A percentile compares a stretch with the other conserved stretches of the same genome.
Conservation (phyloP, 2,329 filamentous ascomycete genomes). For the Fonsecaea nubica region DNA sequence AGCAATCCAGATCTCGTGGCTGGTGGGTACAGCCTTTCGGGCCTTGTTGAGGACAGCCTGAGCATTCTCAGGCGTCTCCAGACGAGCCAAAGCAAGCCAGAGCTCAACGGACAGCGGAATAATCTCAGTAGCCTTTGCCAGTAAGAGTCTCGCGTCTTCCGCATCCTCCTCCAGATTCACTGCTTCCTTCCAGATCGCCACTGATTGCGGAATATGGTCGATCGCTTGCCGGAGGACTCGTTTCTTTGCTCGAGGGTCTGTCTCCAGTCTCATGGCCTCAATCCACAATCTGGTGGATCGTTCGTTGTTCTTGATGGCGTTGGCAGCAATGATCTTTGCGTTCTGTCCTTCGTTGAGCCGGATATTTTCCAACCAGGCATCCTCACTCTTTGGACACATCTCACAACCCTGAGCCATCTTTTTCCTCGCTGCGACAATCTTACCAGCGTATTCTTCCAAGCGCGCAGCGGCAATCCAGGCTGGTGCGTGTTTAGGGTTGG, state of each 20-base stretch:
- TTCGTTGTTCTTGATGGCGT: conserved; percentile 90
- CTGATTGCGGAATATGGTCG: conserved; percentile 91
- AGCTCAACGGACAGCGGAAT: conserved; percentile 93
- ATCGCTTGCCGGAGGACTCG: conserved; percentile 89
- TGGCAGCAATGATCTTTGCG: conserved; percentile 91
- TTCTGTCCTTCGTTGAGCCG: conserved; percentile 90
- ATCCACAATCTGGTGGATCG: conserved; percentile 90
- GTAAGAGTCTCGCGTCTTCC: conserved; percentile 82
- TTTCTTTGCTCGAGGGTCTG: conserved; percentile 83
- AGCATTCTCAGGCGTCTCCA: conserved; percentile 89
- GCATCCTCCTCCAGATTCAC: conserved; percentile 94
- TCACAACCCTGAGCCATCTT: conserved; percentile 88
- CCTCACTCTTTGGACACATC: conserved; percentile 90
- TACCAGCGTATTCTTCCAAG: conserved; percentile 89
- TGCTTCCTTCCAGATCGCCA: conserved; percentile 96
- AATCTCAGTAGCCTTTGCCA: conserved; percentile 94
- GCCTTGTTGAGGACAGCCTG: conserved; percentile 95
- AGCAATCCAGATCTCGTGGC: conserved; percentile 95
- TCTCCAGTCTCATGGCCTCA: conserved; percentile 91
- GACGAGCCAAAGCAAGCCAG: conserved; percentile 89
- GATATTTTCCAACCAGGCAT: conserved; percentile 96
- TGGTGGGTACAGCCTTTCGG: conserved; percentile 89
- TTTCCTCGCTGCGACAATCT: conserved; percentile 85
- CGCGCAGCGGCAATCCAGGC: conserved; percentile 96
- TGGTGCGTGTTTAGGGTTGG: conserved; percentile 91